These are phyloP conservation scores for Clonostachys rhizophaga DNA, from an alignment of 2,329 filamentous ascomycete species.

Conservation along the genomic window DNA sequence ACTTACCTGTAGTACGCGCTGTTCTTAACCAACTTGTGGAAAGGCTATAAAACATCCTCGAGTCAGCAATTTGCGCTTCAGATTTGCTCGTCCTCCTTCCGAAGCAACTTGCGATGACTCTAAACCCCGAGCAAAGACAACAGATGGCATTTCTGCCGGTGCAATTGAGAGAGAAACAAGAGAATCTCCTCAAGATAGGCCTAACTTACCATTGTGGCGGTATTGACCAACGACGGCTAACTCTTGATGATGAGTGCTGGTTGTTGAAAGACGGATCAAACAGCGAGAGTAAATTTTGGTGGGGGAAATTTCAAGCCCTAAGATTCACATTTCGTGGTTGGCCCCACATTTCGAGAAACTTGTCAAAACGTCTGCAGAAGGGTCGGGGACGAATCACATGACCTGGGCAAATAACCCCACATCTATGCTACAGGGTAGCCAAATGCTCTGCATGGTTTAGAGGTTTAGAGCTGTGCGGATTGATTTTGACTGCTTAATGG, in stretches of 20 bases:
- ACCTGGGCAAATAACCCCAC: not conserved
- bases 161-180: slow-evolving; percentile 4
- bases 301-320: slow-evolving; percentile 36
- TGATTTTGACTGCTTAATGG: no score
- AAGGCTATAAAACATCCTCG: slow-evolving; percentile 66
- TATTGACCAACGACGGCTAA: slow-evolving; percentile 40
- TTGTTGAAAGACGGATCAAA: slow-evolving; percentile 6
- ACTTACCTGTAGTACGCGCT: slow-evolving; percentile 97
- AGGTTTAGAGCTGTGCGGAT: no score
- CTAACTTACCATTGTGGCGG: slow-evolving; percentile 68
- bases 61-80: slow-evolving; percentile 99
- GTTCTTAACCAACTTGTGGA: slow-evolving; percentile 96
- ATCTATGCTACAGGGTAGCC: no score
- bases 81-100: slow-evolving; percentile 59
- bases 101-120: slow-evolving; percentile 99
- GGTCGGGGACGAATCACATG: slow-evolving; percentile 36
- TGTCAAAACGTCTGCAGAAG: slow-evolving; percentile 8
- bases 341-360: slow-evolving; percentile 2
- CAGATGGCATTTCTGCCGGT: slow-evolving; percentile 39
- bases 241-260: slow-evolving; percentile 23
- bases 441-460: no score
- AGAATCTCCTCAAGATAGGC: slow-evolving; percentile 21
- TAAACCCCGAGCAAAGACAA: slow-evolving; percentile 33
- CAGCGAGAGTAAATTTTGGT: slow-evolving; percentile 22
- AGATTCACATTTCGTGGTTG: slow-evolving; percentile 7